Evolutionary conservation across 176 grass and related monocot genomes (phyloP).

Genomic region (Ananas comosus): DNA sequence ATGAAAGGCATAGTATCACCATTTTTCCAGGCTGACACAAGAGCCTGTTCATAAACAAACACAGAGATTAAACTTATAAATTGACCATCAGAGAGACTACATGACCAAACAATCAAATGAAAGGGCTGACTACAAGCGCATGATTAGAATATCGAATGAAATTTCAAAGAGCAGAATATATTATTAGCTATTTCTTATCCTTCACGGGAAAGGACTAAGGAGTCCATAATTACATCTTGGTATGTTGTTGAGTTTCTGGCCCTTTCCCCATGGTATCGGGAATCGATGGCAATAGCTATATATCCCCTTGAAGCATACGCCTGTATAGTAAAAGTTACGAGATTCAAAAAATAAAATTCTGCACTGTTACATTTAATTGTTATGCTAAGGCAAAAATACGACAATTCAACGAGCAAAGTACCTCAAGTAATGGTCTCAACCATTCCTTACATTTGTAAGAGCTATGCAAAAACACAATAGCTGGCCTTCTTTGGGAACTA

Average conservation of each 20-base stretch:
- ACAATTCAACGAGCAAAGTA: conserved; percentile 18
- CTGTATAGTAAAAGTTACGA: conserved; percentile 25
- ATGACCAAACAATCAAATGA: background rate
- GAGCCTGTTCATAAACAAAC: conserved; percentile 43
- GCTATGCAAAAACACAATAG: conserved; percentile 79
- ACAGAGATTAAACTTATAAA: background rate
- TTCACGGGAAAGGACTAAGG: background rate
- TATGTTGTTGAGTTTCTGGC: conserved; percentile 56
- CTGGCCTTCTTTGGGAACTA: conserved; percentile 50
- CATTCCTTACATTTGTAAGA: conserved; percentile 98
- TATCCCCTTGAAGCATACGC: conserved; percentile 88
- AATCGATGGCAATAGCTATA: conserved; percentile 75
- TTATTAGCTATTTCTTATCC: background rate
- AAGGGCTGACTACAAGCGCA: background rate
- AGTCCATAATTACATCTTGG: conserved; percentile 42
- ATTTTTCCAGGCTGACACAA: conserved; percentile 66
- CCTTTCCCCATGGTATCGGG: conserved; percentile 88
- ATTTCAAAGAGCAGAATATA: background rate
- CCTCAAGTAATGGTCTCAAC: conserved; percentile 77
- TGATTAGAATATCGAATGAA: background rate
- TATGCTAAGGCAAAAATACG: background rate
- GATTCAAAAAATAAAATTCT: background rate
- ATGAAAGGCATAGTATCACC: conserved; percentile 89
- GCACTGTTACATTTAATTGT: background rate
- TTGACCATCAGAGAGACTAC: background rate